These are phyloP conservation scores for Hypoxylon crocopeplum DNA, from an alignment of 495 filamentous ascomycete species.

Conservation along the genomic window DNA sequence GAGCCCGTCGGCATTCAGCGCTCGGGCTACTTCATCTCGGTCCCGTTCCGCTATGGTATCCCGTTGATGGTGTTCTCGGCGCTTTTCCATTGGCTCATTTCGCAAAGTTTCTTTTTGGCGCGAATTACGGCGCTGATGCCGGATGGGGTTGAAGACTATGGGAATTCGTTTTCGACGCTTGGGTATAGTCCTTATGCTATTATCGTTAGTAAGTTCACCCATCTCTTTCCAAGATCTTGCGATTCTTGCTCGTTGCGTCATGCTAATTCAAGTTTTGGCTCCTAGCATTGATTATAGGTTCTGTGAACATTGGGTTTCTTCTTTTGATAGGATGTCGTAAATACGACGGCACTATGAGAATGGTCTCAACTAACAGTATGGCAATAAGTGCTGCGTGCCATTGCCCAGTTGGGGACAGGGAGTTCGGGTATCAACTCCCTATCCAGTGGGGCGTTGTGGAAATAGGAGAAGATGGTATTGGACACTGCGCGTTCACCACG, in stretches of 20 bases:
- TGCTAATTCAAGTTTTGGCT: neutral
- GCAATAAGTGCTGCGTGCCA: constrained; percentile 37
- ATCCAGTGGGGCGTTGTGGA: constrained; percentile 16
- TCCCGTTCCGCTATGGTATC: constrained; percentile 50
- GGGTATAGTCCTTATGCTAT: constrained; percentile 45
- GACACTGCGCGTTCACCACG: constrained; percentile 11
- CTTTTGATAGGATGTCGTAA: constrained; percentile 18
- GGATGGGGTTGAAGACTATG: constrained; percentile 1
- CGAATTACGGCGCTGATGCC: constrained; percentile 5
- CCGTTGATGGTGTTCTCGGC: constrained; percentile 37
- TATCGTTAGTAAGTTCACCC: constrained; percentile 34
- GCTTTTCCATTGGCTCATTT: constrained; percentile 50
- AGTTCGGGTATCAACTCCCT: constrained; percentile 22
- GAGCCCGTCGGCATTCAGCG: constrained; percentile 45
- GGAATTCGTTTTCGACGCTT: constrained; percentile 30
- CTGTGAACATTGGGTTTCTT: neutral
- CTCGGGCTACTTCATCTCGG: constrained; percentile 47
- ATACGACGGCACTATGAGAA: constrained; percentile 34
- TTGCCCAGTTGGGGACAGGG: constrained; percentile 11
- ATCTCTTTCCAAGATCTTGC: neutral
- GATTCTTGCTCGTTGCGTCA: neutral
- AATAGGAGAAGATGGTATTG: constrained; percentile 5
- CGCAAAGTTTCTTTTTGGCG: constrained; percentile 49
- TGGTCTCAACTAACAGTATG: constrained; percentile 31
- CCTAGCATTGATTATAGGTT: neutral